Base-by-base conservation (phyloP, 1,284 basidiomycete species). In the Afroboletus lepidellus region DNA sequence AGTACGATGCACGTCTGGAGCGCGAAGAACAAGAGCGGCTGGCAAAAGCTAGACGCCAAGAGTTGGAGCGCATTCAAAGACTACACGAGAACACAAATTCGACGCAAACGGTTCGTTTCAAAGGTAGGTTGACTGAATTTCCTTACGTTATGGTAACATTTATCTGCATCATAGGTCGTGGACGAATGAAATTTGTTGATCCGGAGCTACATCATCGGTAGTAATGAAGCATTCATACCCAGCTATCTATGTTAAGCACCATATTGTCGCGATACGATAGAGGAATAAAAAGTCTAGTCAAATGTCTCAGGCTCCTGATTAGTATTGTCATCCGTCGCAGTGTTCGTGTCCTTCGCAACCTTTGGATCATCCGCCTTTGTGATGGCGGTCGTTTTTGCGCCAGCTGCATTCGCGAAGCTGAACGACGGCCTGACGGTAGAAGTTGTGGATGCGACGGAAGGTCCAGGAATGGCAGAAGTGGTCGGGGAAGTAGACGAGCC, bases 1-100 rank as follows among this genome's bases (percentile, higher is more conserved):
- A 89, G 63, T 87, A 88, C 59, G 87, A 88, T 63, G 81, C 81
- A 0, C 72, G 87, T 37, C 63, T 89, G 41, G 87, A 88, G 61
- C 72, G 83, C 32, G 87, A 90, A 65, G 86, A 89, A 67, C 77
- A 77, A 25, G 83, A 85, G 59, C 72, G 85, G 25, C 57, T 80
- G 0, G 82, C 77, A 56, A 72, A 68, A 7, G 74, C 71, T 29
- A 74, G 74, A 49, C 74, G 67, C 56, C 69, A 62, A 39, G 78
- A 84, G 53, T 64, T 87, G 29, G 76, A 79, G 56, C 69, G 74
- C 41, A 64, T 86, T 41, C 78, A 76, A 54, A 66, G 70, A 48
- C 64, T 63, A 25, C 67, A 73, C 46, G 57, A 77, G 36, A 63
- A 70, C 42, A 69, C 76, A 16, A 54, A 67, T 20, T 61, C 69